Base-by-base conservation (phyloP, 495 filamentous ascomycete species). In the Penicillium fimorum region DNA sequence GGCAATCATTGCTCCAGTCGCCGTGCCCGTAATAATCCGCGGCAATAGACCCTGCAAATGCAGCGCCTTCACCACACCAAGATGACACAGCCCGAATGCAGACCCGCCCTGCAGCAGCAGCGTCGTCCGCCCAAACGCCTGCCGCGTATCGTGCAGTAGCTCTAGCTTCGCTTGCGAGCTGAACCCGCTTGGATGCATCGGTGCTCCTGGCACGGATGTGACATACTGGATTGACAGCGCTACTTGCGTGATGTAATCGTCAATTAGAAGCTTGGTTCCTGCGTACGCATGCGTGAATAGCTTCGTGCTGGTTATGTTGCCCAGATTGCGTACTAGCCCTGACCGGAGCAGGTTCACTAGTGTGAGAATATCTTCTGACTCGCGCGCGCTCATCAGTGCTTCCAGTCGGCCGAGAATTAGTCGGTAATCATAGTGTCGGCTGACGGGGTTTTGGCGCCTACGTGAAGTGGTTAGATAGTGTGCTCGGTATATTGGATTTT, bases 101-200 rank as follows among this genome's bases (percentile, higher is more conserved):
- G 91, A 87, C 3, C 93, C 93, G 20, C 93, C 93, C 66, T 96
- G 92, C 4, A 97, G 70, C 12, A 96, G 87, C 44, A 97, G 76
- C 2, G 90, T 92, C 38, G 84, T 92, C 42, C 92, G 79, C 18
- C 93, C 93, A 76, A 95, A 96, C 0, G 90, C 91, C 64, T 94
- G 92, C 12, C 93, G 80, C 11, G 91, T 91, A 75, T 96, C 91
- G 65, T 96, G 91, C 49, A 96, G 74, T 45, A 96, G 78, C 66
- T 96, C 89, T 38, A 96, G 76, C 72, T 96, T 96, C 17, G 82
- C 82, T 72, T 96, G 92, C 22, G 86, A 89, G 18, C 85, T 90
- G 63, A 96, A 84, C 0, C 82, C 78, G 49, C 71, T 77, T 41
- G 79, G 73, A 38, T 79, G 75, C 43, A 70, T 75, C 2, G 83